Evolutionary conservation across 1,284 basidiomycete species (phyloP).

Genomic region (Sanghuangporus sanghuang): DNA sequence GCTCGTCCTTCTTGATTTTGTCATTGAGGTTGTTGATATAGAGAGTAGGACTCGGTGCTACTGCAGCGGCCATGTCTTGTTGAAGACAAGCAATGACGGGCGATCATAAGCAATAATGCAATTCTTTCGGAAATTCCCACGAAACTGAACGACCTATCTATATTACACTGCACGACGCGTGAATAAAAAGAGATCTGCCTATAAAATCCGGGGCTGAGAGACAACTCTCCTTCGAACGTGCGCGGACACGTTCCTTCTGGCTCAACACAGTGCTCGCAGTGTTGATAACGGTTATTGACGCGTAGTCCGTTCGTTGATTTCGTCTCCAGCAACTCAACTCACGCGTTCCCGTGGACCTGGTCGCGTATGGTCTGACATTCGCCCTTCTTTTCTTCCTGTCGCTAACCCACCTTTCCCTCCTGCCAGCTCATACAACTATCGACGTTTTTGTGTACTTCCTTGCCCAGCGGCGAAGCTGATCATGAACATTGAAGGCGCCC

Average conservation of each 20-base stretch:
- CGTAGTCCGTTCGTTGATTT: neutral
- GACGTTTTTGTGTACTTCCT: slow-evolving; percentile 10
- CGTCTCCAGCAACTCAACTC: neutral
- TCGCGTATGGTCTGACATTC: slow-evolving; percentile 12
- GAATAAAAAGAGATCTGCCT: too few relatives aligned
- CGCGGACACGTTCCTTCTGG: neutral
- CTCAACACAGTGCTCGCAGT: neutral
- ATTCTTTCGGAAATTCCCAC: neutral
- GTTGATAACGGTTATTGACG: neutral
- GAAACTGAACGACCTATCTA: neutral
- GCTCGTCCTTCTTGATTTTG: slow-evolving; percentile 92
- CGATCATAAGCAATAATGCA: too few relatives aligned
- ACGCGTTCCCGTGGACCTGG: neutral
- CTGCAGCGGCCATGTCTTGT: slow-evolving; percentile 1
- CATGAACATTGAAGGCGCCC: slow-evolving; percentile 34
- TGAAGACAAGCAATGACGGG: neutral
- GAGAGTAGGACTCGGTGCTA: slow-evolving; percentile 81
- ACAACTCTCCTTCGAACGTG: slow-evolving; percentile 1
- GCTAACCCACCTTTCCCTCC: neutral
- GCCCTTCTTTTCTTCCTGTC: slow-evolving; percentile 1
- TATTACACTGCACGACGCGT: too few relatives aligned
- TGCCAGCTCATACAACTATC: neutral
- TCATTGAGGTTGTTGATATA: slow-evolving; percentile 95
- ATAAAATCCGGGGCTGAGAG: too few relatives aligned
- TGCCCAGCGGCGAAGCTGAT: neutral